These are phyloP conservation scores for Rhodosporidiobolus odoratus DNA, from an alignment of 768 basidiomycete species.

Conservation along the genomic window DNA sequence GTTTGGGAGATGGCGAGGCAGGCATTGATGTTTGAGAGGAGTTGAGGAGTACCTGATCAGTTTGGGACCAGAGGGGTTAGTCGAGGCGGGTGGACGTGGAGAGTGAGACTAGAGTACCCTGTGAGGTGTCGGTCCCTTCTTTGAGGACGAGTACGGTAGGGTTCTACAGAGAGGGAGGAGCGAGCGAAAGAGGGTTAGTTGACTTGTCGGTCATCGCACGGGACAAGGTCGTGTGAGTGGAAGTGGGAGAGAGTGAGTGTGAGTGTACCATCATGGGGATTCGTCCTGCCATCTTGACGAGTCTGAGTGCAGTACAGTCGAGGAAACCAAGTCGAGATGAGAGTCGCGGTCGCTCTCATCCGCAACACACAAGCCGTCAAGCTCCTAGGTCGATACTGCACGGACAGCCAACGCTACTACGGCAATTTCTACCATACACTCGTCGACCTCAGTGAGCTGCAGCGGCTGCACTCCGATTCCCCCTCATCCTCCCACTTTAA, in stretches of 20 bases:
- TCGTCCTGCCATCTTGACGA: slow-evolving; percentile 32
- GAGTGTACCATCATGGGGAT: slow-evolving; percentile 35
- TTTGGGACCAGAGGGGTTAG: not conserved
- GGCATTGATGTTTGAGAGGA: slow-evolving; percentile 92
- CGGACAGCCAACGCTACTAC: too few relatives aligned
- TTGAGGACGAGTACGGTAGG: slow-evolving; percentile 38
- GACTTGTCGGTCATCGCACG: not conserved
- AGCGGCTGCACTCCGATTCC: too few relatives aligned
- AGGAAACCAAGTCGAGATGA: not conserved
- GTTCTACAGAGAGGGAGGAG: slow-evolving; percentile 13
- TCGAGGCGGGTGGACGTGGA: too few relatives aligned
- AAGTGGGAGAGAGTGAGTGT: not conserved
- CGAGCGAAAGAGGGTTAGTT: not conserved
- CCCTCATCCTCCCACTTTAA: too few relatives aligned
- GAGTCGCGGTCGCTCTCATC: not conserved
- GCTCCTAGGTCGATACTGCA: too few relatives aligned
- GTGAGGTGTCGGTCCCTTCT: slow-evolving; percentile 39
- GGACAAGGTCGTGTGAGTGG: too few relatives aligned
- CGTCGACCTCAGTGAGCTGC: too few relatives aligned
- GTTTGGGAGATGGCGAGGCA: slow-evolving; percentile 90
- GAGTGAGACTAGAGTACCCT: slow-evolving; percentile 8
- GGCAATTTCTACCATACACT: too few relatives aligned
- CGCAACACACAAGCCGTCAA: too few relatives aligned
- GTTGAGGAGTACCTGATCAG: slow-evolving; percentile 51
- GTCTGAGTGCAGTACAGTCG: not conserved